These are phyloP conservation scores for Ramalina peruviana DNA, from an alignment of 495 filamentous ascomycete genomes.

Conservation along the genomic window DNA sequence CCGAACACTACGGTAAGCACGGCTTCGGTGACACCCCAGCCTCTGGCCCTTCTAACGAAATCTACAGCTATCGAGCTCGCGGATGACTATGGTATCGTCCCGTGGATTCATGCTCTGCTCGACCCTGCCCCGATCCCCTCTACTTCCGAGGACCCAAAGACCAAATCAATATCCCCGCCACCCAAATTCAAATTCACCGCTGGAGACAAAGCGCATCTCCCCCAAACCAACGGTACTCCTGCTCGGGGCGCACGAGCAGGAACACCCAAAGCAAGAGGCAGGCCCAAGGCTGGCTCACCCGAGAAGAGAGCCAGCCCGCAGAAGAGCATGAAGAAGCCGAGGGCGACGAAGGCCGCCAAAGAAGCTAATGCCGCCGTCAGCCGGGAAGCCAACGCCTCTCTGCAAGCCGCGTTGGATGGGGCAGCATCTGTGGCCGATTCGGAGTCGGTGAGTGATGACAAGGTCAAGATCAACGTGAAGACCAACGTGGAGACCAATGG, in stretches of 20 bases:
- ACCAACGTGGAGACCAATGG: conserved; percentile 39
- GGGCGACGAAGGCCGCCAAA: conserved; percentile 44
- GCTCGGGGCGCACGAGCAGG: conserved; percentile 25
- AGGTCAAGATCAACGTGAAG: conserved; percentile 54
- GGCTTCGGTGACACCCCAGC: background rate
- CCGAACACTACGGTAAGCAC: conserved; percentile 58
- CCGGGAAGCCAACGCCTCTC: conserved; percentile 32
- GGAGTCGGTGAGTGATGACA: conserved; percentile 28
- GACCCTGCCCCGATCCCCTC: conserved; percentile 58
- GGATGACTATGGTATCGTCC: conserved; percentile 64
- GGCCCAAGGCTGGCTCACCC: conserved; percentile 45
- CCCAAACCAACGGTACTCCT: conserved; percentile 20
- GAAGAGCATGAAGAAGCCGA: conserved; percentile 60
- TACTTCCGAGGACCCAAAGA: conserved; percentile 32
- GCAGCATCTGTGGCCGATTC: conserved; percentile 24
- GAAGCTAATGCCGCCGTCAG: conserved; percentile 33
- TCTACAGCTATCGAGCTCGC: conserved; percentile 65
- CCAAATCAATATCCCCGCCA: conserved; percentile 54
- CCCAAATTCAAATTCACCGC: conserved; percentile 44
- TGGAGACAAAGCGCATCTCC: conserved; percentile 19
- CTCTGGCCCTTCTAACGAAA: conserved; percentile 6
- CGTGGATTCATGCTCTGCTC: conserved; percentile 82
- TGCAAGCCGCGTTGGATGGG: conserved; percentile 36
- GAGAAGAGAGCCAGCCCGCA: conserved; percentile 33
- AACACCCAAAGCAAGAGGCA: conserved; percentile 24